Base-by-base conservation (phyloP, 345 rosid species). In the Eucalyptus sideroxylon region DNA sequence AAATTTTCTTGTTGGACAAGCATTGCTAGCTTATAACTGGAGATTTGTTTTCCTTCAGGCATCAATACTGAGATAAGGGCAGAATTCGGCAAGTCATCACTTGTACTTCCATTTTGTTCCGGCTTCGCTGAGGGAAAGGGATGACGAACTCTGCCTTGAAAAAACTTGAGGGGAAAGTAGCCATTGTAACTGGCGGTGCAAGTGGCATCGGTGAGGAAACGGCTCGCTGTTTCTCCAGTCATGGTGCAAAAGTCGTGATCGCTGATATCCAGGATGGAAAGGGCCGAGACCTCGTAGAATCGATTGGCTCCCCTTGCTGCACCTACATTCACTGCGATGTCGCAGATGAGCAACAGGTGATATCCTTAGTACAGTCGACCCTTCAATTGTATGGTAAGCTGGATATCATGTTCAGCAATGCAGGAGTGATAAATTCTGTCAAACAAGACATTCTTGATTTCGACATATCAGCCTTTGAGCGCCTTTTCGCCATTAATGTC, bases 371-470 rank as follows among this genome's bases (percentile, higher is more conserved):
- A 21, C 59, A 89, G 42, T 31, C 92, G 50, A 88, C 92, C 3
- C 56, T 90, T 34, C 55, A 34, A 77, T 40, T 27, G 7, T 89
- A 89, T 44, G 91, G 93, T 3, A 77, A 55, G 34, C 90, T 93
- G n/a, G 93, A 93, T 21, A 45, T 93, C 69, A 92, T 94, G 92
- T 93, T 94, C 60, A 89, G 94, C 93, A 94, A 93, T 34, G 95
- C 94, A 0, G 94, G 95, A 15, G 6, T 53, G 4, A 14, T 56
- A 8, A 14, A n/a, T 12, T 30, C 34, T 26, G 56, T 87, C 13
- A 77, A 86, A 7, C 95, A 94, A 85, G 91, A 89, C 16, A 34
- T 93, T 34, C 90, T 91, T 50, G 51, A 67, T 19, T 89, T 89
- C 27, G 88, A 89, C 31, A 27, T 89, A 12, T 45, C 26, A 2